Base-by-base conservation (phyloP, 2,329 filamentous ascomycete species). In the Diaporthe humulicola region DNA sequence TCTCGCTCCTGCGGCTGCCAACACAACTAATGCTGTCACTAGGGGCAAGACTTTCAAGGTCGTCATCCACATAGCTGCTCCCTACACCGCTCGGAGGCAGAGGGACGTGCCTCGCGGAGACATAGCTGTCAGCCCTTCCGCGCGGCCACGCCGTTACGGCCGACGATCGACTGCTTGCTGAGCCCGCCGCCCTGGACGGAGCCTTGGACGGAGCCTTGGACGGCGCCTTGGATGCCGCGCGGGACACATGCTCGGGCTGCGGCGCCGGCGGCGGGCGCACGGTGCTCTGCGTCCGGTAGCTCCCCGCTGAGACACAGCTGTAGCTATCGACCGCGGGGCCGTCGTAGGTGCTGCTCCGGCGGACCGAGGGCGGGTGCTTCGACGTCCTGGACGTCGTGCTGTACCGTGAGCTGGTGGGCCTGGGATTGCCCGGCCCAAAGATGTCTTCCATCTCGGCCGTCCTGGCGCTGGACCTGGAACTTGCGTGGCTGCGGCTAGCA, bases 11-110 rank as follows among this genome's bases (percentile, higher is more conserved):
- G 56, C 84, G 82, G 76, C 80, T 86, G 30, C 89, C 90, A n/a
- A 91, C 86, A 77, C 88, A 90, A 80, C 90, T 91, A 73, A 92
- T 90, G 78, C 90, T 92, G 79, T 92, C 90, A 78, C 87, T 88
- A 2, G 90, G 90, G 57, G 87, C 89, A 48, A 92, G 83, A 78
- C 89, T 91, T 66, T 85, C 86, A 70, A 83, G 81, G 77, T 90
- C 89, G 52, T 88, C 86, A 14, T 88, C 86, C 81, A 82, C 83
- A 50, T 84, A 81, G 69, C 85, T 85, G 74, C 83, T 85, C 15
- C 86, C 86, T 5, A 82, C 81, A 4, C 81, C 81, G 72, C 87
- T 88, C 30, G 79, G 78, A 1, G 87, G 86, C 33, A 87, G 79
- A n/a, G 84, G 80, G 22, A 85, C 79, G 30, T 84, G 77, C 36